These are phyloP conservation scores for Dactylellina sp. DNA, from an alignment of 2,329 filamentous ascomycete genomes.

Conservation along the genomic window DNA sequence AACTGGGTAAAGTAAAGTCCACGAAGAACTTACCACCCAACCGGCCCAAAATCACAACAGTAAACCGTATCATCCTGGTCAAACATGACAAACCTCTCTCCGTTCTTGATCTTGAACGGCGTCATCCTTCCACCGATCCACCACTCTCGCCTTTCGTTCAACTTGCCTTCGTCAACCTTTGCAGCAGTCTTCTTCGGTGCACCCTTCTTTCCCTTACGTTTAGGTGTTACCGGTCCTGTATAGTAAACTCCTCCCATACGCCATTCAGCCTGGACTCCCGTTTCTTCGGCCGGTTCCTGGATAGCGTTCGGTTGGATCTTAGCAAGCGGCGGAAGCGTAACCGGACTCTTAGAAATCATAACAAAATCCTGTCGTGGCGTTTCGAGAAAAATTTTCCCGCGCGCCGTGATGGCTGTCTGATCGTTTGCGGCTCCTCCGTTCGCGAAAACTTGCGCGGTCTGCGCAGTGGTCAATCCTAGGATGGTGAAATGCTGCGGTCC, in stretches of 20 bases:
- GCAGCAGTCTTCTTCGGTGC: background rate
- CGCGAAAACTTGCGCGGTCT: slow-evolving; percentile 2
- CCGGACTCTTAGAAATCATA: slow-evolving; percentile 23
- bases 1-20: background rate
- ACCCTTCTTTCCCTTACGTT: slow-evolving; percentile 20
- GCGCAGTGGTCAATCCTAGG: too few relatives aligned
- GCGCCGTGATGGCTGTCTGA: slow-evolving; percentile 7
- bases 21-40: slow-evolving; percentile 56
- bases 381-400: slow-evolving; percentile 41
- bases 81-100: slow-evolving; percentile 50
- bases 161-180: slow-evolving; percentile 26
- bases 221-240: slow-evolving; percentile 28
- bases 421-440: background rate
- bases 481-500: too few relatives aligned
- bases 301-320: slow-evolving; percentile 48
- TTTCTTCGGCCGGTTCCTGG: slow-evolving; percentile 31
- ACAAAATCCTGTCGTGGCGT: slow-evolving; percentile 44
- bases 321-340: slow-evolving; percentile 43
- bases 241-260: slow-evolving; percentile 28
- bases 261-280: slow-evolving; percentile 11
- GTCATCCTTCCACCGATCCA: slow-evolving; percentile 46
- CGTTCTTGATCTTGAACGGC: slow-evolving; percentile 47
- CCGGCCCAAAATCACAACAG: slow-evolving; percentile 54
- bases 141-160: slow-evolving; percentile 38
- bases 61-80: slow-evolving; percentile 54